Percentiles rank a stretch among this genome's conserved stretches.
Conservation (phyloP, 768 basidiomycete species). For the Lentinula boryana region DNA sequence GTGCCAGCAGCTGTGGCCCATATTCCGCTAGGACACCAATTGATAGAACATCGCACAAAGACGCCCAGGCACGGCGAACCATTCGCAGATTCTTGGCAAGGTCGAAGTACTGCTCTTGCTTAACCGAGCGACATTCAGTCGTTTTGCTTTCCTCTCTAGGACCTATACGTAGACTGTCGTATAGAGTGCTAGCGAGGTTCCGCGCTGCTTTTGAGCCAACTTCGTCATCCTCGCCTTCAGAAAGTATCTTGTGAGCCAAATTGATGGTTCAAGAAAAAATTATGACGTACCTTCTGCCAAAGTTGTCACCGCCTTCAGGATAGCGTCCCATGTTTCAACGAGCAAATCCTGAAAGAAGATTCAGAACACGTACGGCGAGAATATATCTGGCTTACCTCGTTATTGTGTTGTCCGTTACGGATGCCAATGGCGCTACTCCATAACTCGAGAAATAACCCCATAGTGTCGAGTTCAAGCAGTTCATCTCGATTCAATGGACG, state of each 20-base stretch:
- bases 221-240: background rate
- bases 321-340: slow-evolving; percentile 6
- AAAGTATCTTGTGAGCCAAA: background rate
- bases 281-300: background rate
- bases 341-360: background rate
- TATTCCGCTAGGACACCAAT: slow-evolving; percentile 32
- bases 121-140: background rate
- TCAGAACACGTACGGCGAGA: background rate
- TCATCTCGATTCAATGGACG: slow-evolving; percentile 54
- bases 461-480: slow-evolving; percentile 44
- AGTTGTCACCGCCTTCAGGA: background rate
- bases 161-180: slow-evolving; percentile 1
- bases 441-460: slow-evolving; percentile 42
- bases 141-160: background rate
- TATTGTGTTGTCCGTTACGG: slow-evolving; percentile 26
- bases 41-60: slow-evolving; percentile 37
- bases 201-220: background rate
- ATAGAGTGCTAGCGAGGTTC: background rate
- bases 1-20: slow-evolving; percentile 39
- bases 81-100: slow-evolving; percentile 49
- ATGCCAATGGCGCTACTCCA: slow-evolving; percentile 51
- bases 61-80: slow-evolving; percentile 53
- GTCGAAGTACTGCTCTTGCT: background rate
- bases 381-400: slow-evolving; percentile 39
- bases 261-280: background rate